Conservation (phyloP, 31 red algal species). For the Asparagopsis taxiformis region DNA sequence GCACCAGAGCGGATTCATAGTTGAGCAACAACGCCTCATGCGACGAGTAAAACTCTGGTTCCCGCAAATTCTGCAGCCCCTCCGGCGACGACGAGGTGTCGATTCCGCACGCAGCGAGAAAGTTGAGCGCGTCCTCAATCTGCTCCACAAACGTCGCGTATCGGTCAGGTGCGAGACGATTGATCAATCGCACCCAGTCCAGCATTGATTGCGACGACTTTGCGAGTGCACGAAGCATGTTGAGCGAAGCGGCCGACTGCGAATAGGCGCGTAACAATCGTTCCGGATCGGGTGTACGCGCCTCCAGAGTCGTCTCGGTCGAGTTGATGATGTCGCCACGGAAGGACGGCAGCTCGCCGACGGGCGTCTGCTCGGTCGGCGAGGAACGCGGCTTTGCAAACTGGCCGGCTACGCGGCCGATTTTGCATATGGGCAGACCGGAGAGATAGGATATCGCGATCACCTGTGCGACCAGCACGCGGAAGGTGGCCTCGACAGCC, state of each 20-base stretch:
- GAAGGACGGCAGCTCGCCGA: conserved; percentile 73
- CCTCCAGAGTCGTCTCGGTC: conserved; percentile 33
- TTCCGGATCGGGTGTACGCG: conserved; percentile 75
- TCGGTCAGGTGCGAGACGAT: conserved; percentile 36
- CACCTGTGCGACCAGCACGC: conserved; percentile 76
- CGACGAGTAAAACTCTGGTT: conserved; percentile 82
- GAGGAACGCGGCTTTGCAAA: conserved; percentile 91
- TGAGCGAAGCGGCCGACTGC: conserved; percentile 74
- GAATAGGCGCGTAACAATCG: conserved; percentile 76
- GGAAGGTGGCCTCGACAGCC: conserved; percentile 64
- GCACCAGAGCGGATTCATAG: conserved; percentile 79
- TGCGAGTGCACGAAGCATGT: conserved; percentile 75
- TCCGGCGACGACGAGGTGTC: conserved; percentile 49
- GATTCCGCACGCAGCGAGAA: conserved; percentile 69
- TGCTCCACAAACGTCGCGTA: conserved; percentile 56
- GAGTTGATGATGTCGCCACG: conserved; percentile 90
- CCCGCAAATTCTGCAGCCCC: conserved; percentile 58
- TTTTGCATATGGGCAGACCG: conserved; percentile 78
- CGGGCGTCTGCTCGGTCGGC: conserved; percentile 56
- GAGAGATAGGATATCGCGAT: conserved; percentile 76
- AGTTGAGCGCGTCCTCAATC: conserved; percentile 83
- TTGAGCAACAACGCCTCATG: conserved; percentile 78
- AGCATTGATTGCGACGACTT: conserved; percentile 58
- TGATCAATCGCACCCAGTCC: conserved; percentile 73
- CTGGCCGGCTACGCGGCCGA: conserved; percentile 91